phyloP scores from a whole-genome alignment of 768 basidiomycete species.

The Tylopilus subfusipes region DNA sequence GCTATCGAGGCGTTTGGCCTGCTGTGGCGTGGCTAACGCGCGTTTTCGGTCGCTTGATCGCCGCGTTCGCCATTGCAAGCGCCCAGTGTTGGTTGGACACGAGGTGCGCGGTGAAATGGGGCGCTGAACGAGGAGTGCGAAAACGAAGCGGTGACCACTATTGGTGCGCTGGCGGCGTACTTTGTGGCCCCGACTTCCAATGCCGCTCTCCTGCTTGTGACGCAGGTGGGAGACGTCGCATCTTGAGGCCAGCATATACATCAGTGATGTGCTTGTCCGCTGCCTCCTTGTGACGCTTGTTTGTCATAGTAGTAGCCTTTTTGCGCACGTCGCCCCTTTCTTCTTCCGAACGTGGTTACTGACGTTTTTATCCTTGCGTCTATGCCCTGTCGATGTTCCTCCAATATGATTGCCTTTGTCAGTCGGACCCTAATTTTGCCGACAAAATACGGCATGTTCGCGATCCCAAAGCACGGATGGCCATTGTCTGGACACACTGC shows the following conservation, averaged over 20 bases:
- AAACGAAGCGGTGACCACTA: conserved; percentile 34
- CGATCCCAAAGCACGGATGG: conserved; percentile 85
- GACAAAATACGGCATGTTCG: conserved; percentile 85
- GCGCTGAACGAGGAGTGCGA: conserved; percentile 96
- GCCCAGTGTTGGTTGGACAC: conserved; percentile 79
- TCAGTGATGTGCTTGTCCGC: conserved; percentile 46
- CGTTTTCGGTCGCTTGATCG: conserved; percentile 95
- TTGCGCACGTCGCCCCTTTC: conserved; percentile 26
- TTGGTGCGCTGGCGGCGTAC: conserved; percentile 27
- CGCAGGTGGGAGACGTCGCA: conserved; percentile 52
- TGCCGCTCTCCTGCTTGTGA: conserved; percentile 57
- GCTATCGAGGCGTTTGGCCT: conserved; percentile 79
- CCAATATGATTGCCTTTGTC: conserved; percentile 32
- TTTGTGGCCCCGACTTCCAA: conserved; percentile 24
- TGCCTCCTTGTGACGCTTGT: conserved; percentile 59
- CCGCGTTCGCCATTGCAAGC: conserved; percentile 69
- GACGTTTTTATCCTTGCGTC: conserved; percentile 58
- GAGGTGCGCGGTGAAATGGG: conserved; percentile 94
- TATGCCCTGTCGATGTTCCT: conserved; percentile 23
- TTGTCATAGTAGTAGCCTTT: conserved; percentile 26
- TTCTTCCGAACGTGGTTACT: conserved; percentile 45
- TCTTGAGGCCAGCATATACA: conserved; percentile 54
- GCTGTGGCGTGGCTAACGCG: conserved; percentile 71
- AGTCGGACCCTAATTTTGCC: conserved; percentile 83
- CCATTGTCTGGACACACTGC: conserved; percentile 80